A percentile compares a stretch with the other conserved stretches of the same genome.
These are phyloP conservation scores for Westerdykella sp. DNA, from an alignment of 2,329 filamentous ascomycete species.

Conservation along the genomic window DNA sequence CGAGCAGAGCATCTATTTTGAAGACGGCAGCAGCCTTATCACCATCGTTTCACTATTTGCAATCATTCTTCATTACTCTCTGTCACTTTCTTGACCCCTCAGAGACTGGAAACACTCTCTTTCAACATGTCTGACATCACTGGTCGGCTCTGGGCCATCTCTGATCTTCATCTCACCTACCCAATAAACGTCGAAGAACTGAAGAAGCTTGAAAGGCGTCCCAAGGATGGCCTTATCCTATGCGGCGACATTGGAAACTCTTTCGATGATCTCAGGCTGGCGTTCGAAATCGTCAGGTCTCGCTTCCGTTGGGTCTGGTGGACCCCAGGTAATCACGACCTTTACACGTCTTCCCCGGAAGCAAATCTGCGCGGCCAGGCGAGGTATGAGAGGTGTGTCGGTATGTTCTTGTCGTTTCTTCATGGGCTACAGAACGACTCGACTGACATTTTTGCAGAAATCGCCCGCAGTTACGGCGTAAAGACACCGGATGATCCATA, in stretches of 20 bases:
- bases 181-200: conserved; percentile 42
- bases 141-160: conserved; percentile 40
- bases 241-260: conserved; percentile 40
- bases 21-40: too few species aligned
- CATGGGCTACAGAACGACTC: too few species aligned
- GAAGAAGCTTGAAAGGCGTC: conserved; percentile 35
- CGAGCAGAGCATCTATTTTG: too few species aligned
- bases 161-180: conserved; percentile 44
- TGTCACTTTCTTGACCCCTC: too few species aligned
- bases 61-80: too few species aligned
- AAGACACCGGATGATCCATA: conserved; percentile 53
- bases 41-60: too few species aligned
- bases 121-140: conserved; percentile 3
- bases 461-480: conserved; percentile 49
- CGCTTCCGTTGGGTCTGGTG: conserved; percentile 48
- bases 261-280: conserved; percentile 28
- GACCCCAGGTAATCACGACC: conserved; percentile 54
- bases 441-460: conserved; percentile 7
- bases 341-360: conserved; percentile 47
- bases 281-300: conserved; percentile 36
- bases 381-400: conserved; percentile 52
- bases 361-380: conserved; percentile 43
- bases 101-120: too few species aligned
- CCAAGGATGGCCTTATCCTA: conserved; percentile 42
- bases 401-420: too few species aligned